phyloP scores from a whole-genome alignment of 2,329 filamentous ascomycete species.

The Penicillium janthinellum region DNA sequence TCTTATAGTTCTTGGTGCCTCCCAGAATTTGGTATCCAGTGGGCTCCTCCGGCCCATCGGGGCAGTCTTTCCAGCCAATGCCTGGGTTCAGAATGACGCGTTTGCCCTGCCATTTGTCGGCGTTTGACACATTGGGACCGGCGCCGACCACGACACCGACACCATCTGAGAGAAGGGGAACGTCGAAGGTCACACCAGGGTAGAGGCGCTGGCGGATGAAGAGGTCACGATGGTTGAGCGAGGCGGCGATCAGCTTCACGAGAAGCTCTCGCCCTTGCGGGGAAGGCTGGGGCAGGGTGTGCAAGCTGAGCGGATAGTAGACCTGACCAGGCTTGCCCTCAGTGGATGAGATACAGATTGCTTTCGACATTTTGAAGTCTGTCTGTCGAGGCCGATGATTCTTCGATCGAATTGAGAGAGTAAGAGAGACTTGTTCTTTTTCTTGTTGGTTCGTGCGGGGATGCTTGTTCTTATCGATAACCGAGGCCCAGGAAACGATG shows the following conservation, averaged over 20 bases:
- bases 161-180: conserved; percentile 81
- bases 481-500: conserved; percentile 10
- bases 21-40: conserved; percentile 45
- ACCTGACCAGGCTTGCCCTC: conserved; percentile 72
- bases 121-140: conserved; percentile 56
- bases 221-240: conserved; percentile 92
- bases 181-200: conserved; percentile 76
- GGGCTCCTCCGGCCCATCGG: conserved; percentile 70
- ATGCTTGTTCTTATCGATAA: conserved; percentile 22
- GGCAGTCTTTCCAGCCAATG: conserved; percentile 72
- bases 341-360: conserved; percentile 51
- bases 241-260: conserved; percentile 73
- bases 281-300: conserved; percentile 62
- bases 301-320: conserved; percentile 61
- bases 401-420: neutral
- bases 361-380: conserved; percentile 43
- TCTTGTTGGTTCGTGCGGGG: conserved; percentile 17
- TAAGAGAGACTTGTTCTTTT: neutral
- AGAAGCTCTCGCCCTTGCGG: conserved; percentile 70
- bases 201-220: conserved; percentile 94
- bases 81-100: conserved; percentile 78
- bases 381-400: neutral
- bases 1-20: conserved; percentile 63
- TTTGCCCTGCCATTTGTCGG: conserved; percentile 61
- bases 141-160: conserved; percentile 70